A percentile compares a stretch with the other conserved stretches of the same genome.
Evolutionary conservation across 176 grass and related monocot genomes (phyloP).

Genomic region (Stipa capillata): DNA sequence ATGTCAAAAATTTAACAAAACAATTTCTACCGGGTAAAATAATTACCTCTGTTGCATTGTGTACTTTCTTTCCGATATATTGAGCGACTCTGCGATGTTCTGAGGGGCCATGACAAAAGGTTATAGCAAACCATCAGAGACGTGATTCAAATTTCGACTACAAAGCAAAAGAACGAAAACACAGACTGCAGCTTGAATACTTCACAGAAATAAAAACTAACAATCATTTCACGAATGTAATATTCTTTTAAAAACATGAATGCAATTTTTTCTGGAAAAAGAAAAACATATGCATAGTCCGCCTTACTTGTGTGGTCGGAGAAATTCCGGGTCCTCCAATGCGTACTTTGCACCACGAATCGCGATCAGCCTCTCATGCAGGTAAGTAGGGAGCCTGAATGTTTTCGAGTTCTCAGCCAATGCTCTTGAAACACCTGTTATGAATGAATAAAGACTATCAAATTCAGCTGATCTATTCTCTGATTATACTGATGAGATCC

Average conservation of each 20-base stretch:
- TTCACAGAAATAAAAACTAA: neutral
- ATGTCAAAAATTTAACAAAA: constrained; percentile 5
- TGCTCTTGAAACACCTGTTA: constrained; percentile 82
- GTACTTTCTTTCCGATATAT: constrained; percentile 83
- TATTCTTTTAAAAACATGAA: too few relatives aligned
- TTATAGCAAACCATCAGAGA: neutral
- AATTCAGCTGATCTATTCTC: neutral
- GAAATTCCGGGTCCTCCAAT: constrained; percentile 77
- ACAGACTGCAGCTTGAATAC: neutral
- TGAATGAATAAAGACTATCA: neutral
- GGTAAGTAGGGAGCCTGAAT: constrained; percentile 76
- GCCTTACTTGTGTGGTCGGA: constrained; percentile 68
- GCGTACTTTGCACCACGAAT: constrained; percentile 71
- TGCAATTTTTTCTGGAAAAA: too few relatives aligned
- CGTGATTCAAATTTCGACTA: neutral
- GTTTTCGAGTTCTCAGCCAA: constrained; percentile 70
- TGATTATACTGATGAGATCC: neutral
- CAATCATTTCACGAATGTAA: neutral
- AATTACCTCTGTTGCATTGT: constrained; percentile 64
- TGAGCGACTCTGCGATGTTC: constrained; percentile 72
- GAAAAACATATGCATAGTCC: too few relatives aligned
- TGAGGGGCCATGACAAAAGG: constrained; percentile 31
- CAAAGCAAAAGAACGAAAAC: neutral
- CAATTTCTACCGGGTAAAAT: neutral
- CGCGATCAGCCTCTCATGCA: constrained; percentile 70